These are phyloP conservation scores for Nannochloropsis gaditana DNA, from an alignment of 108 stramenopile genomes.

Conservation along the genomic window DNA sequence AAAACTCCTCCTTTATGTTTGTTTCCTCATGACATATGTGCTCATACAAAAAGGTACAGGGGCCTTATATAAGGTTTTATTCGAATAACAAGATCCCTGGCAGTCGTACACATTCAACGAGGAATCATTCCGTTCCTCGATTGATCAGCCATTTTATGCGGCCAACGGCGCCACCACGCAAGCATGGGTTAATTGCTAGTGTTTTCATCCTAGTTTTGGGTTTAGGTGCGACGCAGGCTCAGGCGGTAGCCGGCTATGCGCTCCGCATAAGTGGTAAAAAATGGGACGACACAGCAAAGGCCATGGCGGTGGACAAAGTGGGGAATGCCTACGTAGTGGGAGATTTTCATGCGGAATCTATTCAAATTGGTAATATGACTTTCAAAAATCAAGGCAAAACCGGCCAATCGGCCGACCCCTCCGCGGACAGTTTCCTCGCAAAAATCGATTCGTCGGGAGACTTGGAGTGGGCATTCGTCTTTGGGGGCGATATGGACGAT, in stretches of 20 bases:
- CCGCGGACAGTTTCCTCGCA: background rate
- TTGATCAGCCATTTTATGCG: too few species aligned
- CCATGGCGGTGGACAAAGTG: background rate
- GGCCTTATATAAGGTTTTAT: too few species aligned
- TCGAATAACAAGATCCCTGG: too few species aligned
- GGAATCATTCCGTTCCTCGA: too few species aligned
- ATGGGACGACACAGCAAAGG: background rate
- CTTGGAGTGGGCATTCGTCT: background rate
- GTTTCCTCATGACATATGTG: too few species aligned
- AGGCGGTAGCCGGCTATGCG: background rate
- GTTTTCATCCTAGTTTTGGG: too few species aligned
- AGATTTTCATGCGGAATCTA: background rate
- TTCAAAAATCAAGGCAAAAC: background rate
- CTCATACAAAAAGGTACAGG: too few species aligned
- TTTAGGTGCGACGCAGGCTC: background rate
- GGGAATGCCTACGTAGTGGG: conserved; percentile 13
- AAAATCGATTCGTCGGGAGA: background rate
- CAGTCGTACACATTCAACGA: too few species aligned
- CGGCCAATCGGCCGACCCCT: background rate
- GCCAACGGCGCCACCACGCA: too few species aligned
- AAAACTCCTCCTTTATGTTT: too few species aligned
- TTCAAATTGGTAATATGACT: background rate
- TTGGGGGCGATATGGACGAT: background rate
- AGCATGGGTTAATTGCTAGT: too few species aligned
- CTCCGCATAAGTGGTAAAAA: background rate